Conservation (phyloP, 2,329 filamentous ascomycete genomes). For the Clarireedia hainanense region DNA sequence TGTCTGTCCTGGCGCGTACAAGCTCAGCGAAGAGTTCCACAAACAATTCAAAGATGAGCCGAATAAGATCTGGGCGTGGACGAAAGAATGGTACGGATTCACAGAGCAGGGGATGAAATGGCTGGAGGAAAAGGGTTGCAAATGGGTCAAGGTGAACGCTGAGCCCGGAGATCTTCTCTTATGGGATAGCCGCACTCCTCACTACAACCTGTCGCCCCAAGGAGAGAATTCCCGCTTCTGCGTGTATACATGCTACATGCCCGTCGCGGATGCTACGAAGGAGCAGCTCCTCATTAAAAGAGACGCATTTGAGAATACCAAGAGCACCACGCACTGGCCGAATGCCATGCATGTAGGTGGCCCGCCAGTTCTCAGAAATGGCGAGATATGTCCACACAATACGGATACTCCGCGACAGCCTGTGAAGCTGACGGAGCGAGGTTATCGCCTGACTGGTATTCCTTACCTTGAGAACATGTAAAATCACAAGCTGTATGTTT, state of each 20-base stretch:
- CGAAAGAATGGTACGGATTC: slow-evolving; percentile 27
- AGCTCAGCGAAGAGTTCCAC: slow-evolving; percentile 24
- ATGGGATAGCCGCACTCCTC: slow-evolving; percentile 28
- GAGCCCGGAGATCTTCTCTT: slow-evolving; percentile 32
- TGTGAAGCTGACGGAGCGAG: no score
- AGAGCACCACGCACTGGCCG: slow-evolving; percentile 29
- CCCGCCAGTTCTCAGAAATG: no score
- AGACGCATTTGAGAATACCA: slow-evolving; percentile 22
- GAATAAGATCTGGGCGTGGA: neutral
- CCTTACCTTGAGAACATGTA: no score
- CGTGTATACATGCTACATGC: slow-evolving; percentile 34
- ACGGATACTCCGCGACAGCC: no score
- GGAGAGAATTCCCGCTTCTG: slow-evolving; percentile 30
- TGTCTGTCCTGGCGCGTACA: slow-evolving; percentile 24
- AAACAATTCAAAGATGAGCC: neutral
- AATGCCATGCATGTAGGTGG: no score
- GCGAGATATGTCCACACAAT: no score
- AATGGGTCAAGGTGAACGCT: slow-evolving; percentile 30
- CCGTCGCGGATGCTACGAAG: slow-evolving; percentile 26
- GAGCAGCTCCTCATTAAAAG: slow-evolving; percentile 24
- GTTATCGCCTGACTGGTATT: no score
- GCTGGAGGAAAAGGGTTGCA: slow-evolving; percentile 27
- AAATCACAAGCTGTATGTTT: no score
- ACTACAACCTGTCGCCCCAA: slow-evolving; percentile 2
- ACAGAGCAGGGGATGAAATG: slow-evolving; percentile 28